phyloP scores from a whole-genome alignment of 208 protist genomes.

The Balamuthia mandrillaris region DNA sequence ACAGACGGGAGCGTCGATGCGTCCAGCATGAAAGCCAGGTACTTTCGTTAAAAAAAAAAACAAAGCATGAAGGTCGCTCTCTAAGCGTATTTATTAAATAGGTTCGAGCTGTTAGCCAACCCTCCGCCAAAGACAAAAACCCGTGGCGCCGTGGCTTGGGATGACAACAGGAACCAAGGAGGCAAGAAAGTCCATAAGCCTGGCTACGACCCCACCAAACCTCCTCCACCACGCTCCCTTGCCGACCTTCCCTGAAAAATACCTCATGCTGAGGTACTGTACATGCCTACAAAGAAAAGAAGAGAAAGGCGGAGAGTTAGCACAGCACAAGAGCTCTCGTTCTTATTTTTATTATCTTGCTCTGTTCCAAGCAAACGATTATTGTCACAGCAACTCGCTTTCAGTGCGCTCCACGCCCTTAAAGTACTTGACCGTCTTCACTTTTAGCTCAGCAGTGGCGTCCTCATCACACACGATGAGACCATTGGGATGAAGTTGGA shows the following conservation, averaged over 20 bases:
- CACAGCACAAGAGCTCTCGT: too few species aligned
- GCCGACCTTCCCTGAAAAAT: not conserved
- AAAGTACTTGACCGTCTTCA: slow-evolving; percentile 90
- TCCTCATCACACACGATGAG: slow-evolving; percentile 87
- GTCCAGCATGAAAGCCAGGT: too few species aligned
- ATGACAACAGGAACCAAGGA: not conserved
- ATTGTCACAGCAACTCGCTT: slow-evolving; percentile 60
- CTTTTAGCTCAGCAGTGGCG: slow-evolving; percentile 56
- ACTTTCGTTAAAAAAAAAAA: too few species aligned
- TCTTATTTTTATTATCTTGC: too few species aligned
- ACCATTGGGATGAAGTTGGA: slow-evolving; percentile 81
- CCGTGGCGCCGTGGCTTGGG: not conserved
- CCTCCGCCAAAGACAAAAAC: not conserved
- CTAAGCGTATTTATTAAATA: too few species aligned
- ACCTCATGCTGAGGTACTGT: not conserved
- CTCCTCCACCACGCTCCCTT: slow-evolving; percentile 4
- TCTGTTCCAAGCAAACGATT: too few species aligned
- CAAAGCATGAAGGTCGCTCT: too few species aligned
- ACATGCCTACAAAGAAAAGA: too few species aligned
- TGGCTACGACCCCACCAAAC: slow-evolving; percentile 18
- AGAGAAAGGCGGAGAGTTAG: too few species aligned
- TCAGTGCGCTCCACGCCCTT: slow-evolving; percentile 77
- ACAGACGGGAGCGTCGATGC: too few species aligned
- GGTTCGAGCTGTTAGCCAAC: slow-evolving; percentile 9
- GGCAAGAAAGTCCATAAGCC: slow-evolving; percentile 13